A percentile compares a stretch with the other conserved stretches of the same genome.
These are phyloP conservation scores for Clavulina sp. DNA, from an alignment of 768 basidiomycete genomes.

Conservation along the genomic window DNA sequence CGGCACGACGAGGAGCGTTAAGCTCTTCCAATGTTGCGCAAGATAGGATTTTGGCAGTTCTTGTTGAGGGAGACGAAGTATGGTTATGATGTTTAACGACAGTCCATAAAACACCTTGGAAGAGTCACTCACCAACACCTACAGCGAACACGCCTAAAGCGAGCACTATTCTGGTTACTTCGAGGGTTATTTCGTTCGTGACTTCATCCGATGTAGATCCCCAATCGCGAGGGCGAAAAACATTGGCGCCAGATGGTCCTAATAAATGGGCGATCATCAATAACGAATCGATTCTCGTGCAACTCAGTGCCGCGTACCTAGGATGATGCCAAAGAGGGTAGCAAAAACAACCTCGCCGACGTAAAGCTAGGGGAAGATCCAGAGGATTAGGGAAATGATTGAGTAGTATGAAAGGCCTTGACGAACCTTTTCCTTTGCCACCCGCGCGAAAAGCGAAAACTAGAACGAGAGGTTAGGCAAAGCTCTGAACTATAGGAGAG, in stretches of 20 bases:
- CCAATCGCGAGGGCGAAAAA: constrained; percentile 75
- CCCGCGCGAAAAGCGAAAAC: constrained; percentile 91
- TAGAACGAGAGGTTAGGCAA: constrained; percentile 16
- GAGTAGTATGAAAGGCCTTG: background rate
- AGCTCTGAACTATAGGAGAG: background rate
- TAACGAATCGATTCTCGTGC: no score
- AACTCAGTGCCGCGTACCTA: constrained; percentile 28
- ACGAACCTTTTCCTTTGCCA: constrained; percentile 70
- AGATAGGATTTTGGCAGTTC: constrained; percentile 95
- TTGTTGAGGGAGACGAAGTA: no score
- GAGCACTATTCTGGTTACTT: constrained; percentile 80
- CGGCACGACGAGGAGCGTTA: constrained; percentile 63
- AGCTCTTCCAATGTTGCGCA: constrained; percentile 73
- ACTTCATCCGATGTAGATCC: constrained; percentile 17
- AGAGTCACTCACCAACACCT: constrained; percentile 34
- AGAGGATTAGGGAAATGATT: background rate
- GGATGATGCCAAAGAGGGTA: constrained; percentile 80
- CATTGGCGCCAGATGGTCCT: constrained; percentile 64
- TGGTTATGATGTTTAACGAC: no score
- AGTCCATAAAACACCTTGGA: background rate
- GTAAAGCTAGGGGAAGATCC: constrained; percentile 38
- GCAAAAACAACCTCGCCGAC: constrained; percentile 96
- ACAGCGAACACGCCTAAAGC: constrained; percentile 97
- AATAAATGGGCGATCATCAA: background rate
- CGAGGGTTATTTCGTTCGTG: constrained; percentile 69